Percentiles rank a stretch among this genome's conserved stretches.
Conservation (phyloP, 768 basidiomycete genomes). For the Leccinum uliginosum region DNA sequence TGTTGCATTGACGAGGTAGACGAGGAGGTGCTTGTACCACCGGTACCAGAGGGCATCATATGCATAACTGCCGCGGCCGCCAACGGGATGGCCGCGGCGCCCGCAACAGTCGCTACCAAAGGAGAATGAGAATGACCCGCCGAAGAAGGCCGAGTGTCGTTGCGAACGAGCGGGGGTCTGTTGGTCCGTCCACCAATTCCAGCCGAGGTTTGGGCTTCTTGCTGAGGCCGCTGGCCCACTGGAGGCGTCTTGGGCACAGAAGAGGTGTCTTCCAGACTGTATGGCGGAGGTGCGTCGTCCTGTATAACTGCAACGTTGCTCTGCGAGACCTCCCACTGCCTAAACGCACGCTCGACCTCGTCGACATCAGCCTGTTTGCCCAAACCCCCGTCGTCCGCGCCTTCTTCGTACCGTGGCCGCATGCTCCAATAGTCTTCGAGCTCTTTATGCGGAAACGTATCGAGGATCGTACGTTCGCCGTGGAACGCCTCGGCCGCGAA, state of each 20-base stretch:
- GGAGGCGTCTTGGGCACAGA: not conserved
- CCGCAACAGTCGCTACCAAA: not conserved
- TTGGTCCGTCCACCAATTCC: not conserved
- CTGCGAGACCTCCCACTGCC: conserved; percentile 38
- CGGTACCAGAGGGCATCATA: not conserved
- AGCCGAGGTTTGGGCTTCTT: not conserved
- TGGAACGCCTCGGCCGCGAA: conserved; percentile 66
- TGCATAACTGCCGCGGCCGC: not conserved
- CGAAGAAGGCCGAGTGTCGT: conserved; percentile 6
- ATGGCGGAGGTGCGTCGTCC: conserved; percentile 64
- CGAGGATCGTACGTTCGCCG: conserved; percentile 56
- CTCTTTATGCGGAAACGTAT: conserved; percentile 66
- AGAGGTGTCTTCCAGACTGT: conserved; percentile 45
- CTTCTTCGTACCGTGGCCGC: conserved; percentile 51
- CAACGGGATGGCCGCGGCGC: not conserved
- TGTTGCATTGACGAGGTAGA: not conserved
- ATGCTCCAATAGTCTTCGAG: conserved; percentile 71
- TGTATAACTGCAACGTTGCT: conserved; percentile 23
- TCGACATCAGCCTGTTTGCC: conserved; percentile 19
- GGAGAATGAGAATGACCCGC: not conserved
- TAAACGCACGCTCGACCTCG: conserved; percentile 30
- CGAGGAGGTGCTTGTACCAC: not conserved
- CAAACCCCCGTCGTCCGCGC: conserved; percentile 1
- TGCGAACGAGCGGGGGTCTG: not conserved
- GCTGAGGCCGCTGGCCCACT: not conserved